These are phyloP conservation scores for Amanita inopinata DNA, from an alignment of 768 basidiomycete genomes.

Conservation along the genomic window DNA sequence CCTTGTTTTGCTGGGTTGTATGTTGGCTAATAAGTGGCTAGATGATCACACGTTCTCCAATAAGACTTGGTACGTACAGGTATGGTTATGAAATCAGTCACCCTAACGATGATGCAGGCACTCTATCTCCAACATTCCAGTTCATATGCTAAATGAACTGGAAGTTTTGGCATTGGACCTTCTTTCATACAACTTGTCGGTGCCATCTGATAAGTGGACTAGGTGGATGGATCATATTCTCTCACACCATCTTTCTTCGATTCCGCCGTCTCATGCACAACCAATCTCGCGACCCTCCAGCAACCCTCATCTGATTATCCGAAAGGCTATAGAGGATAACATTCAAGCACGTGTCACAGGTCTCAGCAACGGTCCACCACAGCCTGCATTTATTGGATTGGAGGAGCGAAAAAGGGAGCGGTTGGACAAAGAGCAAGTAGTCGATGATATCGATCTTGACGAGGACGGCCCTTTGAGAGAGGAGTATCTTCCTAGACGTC, in stretches of 20 bases:
- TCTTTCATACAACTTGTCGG: slow-evolving; percentile 60
- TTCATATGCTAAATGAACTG: slow-evolving; percentile 58
- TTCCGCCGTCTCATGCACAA: slow-evolving; percentile 52
- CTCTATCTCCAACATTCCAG: slow-evolving; percentile 67
- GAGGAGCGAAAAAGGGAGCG: slow-evolving; percentile 54
- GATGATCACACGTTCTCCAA: slow-evolving; percentile 87
- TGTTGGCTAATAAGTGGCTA: slow-evolving; percentile 84
- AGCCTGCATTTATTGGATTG: slow-evolving; percentile 65
- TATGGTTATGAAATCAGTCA: slow-evolving; percentile 3
- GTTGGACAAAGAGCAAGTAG: slow-evolving; percentile 32
- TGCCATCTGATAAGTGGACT: slow-evolving; percentile 55
- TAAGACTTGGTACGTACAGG: slow-evolving; percentile 64
- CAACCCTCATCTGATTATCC: slow-evolving; percentile 61
- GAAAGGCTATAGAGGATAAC: slow-evolving; percentile 62
- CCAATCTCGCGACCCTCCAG: slow-evolving; percentile 72
- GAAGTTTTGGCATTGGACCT: slow-evolving; percentile 65
- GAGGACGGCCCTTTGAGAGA: slow-evolving; percentile 76
- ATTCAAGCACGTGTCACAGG: slow-evolving; percentile 36
- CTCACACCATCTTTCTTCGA: slow-evolving; percentile 54
- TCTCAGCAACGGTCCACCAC: slow-evolving; percentile 27
- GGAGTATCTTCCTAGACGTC: slow-evolving; percentile 71
- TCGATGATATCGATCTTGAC: slow-evolving; percentile 69
- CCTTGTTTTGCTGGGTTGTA: slow-evolving; percentile 68
- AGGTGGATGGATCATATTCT: slow-evolving; percentile 61
- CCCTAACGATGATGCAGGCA: slow-evolving; percentile 40